These are phyloP conservation scores for Tremella fuciformis DNA, from an alignment of 768 basidiomycete genomes.

Conservation along the genomic window DNA sequence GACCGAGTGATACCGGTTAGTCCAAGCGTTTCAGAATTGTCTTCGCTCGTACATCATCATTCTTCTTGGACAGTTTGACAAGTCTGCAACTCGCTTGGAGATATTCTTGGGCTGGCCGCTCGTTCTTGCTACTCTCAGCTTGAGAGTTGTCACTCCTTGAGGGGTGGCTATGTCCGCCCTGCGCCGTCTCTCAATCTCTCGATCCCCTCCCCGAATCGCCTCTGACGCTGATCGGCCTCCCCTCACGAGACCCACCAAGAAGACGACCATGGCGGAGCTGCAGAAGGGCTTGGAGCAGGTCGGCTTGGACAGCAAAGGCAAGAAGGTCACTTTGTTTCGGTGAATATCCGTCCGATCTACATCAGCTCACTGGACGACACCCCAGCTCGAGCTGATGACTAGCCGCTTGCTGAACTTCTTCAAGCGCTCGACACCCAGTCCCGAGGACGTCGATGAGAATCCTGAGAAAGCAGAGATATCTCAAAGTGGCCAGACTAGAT, in stretches of 20 bases:
- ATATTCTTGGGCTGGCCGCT: too few relatives aligned
- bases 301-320: slow-evolving; percentile 50
- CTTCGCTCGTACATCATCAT: slow-evolving; percentile 3
- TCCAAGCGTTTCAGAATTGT: neutral
- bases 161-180: neutral
- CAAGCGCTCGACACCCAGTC: slow-evolving; percentile 6
- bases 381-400: neutral
- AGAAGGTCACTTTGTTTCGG: slow-evolving; percentile 52
- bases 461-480: neutral
- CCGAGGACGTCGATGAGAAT: neutral
- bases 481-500: too few relatives aligned
- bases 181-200: neutral
- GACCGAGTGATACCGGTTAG: too few relatives aligned
- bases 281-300: slow-evolving; percentile 40
- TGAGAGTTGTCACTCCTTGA: neutral
- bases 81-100: slow-evolving; percentile 1
- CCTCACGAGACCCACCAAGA: slow-evolving; percentile 30
- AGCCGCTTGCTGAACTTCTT: slow-evolving; percentile 1
- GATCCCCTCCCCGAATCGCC: neutral
- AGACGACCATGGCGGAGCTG: slow-evolving; percentile 46
- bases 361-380: neutral
- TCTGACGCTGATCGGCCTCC: neutral
- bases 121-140: neutral
- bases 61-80: slow-evolving; percentile 2
- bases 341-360: slow-evolving; percentile 25